These are phyloP conservation scores for Nemania sp. DNA, from an alignment of 2,329 filamentous ascomycete genomes.

Conservation along the genomic window DNA sequence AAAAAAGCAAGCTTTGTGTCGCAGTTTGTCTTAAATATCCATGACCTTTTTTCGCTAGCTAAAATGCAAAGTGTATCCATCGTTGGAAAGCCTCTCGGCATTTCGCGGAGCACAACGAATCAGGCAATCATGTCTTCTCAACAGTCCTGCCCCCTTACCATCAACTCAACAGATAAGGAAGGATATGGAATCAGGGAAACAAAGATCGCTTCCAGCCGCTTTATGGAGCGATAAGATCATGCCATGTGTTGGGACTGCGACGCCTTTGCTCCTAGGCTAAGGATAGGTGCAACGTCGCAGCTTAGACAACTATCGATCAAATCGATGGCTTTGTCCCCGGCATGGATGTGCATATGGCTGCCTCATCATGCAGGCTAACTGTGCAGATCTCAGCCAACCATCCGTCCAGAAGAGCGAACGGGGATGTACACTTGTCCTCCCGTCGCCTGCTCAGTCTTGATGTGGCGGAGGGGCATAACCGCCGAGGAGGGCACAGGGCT, in stretches of 20 bases:
- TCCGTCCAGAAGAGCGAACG: conserved; percentile 18
- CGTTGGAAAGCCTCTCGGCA: not conserved
- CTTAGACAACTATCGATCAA: not conserved
- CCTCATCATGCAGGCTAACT: conserved; percentile 13
- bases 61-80: not conserved
- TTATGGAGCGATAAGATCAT: conserved; percentile 1
- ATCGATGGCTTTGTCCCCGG: conserved; percentile 11
- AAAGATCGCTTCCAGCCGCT: not conserved
- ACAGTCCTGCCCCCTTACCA: no score
- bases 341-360: conserved; percentile 6
- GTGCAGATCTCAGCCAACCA: conserved; percentile 18
- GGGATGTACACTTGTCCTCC: conserved; percentile 30
- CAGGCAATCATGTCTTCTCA: not conserved
- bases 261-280: not conserved
- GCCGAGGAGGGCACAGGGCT: conserved; percentile 17
- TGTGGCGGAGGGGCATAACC: conserved; percentile 20
- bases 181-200: conserved; percentile 6
- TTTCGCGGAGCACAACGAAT: not conserved
- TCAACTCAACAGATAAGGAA: not conserved
- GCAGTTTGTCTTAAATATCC: not conserved
- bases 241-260: conserved; percentile 9
- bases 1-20: not conserved
- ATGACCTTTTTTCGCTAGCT: conserved; percentile 18
- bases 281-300: conserved; percentile 20
- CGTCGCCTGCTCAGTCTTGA: conserved; percentile 31